Conservation (phyloP, 2,329 filamentous ascomycete species). For the Claviceps citrina region DNA sequence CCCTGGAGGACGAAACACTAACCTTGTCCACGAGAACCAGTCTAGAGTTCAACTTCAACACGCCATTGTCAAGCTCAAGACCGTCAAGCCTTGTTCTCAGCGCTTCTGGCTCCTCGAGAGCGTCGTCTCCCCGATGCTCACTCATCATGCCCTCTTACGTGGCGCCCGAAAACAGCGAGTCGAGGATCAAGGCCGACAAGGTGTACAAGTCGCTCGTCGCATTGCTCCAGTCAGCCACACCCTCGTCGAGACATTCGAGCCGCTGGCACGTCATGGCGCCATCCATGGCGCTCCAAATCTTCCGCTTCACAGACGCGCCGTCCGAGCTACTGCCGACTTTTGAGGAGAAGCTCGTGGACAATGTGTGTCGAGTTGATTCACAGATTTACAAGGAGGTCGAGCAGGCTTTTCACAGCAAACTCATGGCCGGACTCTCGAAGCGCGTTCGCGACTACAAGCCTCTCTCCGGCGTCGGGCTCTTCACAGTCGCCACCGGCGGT, state of each 20-base stretch:
- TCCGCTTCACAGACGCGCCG: constrained; percentile 39
- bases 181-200: constrained; percentile 28
- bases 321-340: constrained; percentile 31
- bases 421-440: constrained; percentile 32
- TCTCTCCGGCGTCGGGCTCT: constrained; percentile 37
- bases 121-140: constrained; percentile 37
- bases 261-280: constrained; percentile 39
- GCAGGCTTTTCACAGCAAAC: constrained; percentile 30
- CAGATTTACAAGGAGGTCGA: constrained; percentile 34
- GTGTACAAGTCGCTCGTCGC: constrained; percentile 39
- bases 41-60: constrained; percentile 34
- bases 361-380: constrained; percentile 27
- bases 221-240: constrained; percentile 35
- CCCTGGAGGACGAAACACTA: constrained; percentile 17
- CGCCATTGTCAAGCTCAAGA: constrained; percentile 27
- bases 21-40: constrained; percentile 7
- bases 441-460: constrained; percentile 38
- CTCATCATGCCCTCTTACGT: constrained; percentile 25
- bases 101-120: constrained; percentile 32
- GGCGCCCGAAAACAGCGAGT: constrained; percentile 22
- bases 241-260: constrained; percentile 24
- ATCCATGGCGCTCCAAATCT: constrained; percentile 41
- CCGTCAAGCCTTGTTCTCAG: constrained; percentile 39
- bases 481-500: constrained; percentile 38
- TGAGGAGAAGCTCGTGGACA: constrained; percentile 32